These are phyloP conservation scores for Cercophora sp. DNA, from an alignment of 495 filamentous ascomycete genomes.

Conservation along the genomic window DNA sequence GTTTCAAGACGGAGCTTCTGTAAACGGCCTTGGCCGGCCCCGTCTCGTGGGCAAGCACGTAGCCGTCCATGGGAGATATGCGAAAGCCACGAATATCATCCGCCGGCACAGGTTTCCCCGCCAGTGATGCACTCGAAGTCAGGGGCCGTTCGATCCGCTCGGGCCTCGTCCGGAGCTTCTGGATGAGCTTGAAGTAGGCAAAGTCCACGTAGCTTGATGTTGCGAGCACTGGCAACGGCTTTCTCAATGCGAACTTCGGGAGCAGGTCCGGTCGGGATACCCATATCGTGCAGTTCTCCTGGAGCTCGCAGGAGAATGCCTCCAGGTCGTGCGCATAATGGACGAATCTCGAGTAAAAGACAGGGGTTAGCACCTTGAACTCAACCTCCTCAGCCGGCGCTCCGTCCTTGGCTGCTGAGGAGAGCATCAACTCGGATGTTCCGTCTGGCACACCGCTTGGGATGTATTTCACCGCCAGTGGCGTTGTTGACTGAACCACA, in stretches of 20 bases:
- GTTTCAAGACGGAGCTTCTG: constrained; percentile 25
- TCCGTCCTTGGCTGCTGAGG: constrained; percentile 17
- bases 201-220: constrained; percentile 29
- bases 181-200: constrained; percentile 33
- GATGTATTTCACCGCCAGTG: constrained; percentile 47
- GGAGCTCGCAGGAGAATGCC: constrained; percentile 47
- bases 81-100: constrained; percentile 35
- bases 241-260: constrained; percentile 36
- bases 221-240: constrained; percentile 21
- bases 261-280: constrained; percentile 46
- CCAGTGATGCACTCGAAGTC: constrained; percentile 21
- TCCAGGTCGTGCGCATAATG: constrained; percentile 49
- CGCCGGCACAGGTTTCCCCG: neutral
- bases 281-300: constrained; percentile 49
- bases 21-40: constrained; percentile 21
- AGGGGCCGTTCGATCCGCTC: constrained; percentile 31
- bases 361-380: constrained; percentile 53
- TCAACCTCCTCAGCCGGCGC: constrained; percentile 30
- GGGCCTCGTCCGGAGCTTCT: constrained; percentile 33
- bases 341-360: constrained; percentile 58
- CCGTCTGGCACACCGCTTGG: constrained; percentile 40
- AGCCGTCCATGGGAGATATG: constrained; percentile 42
- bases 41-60: constrained; percentile 31
- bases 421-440: constrained; percentile 34
- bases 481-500: constrained; percentile 35